These are phyloP conservation scores for Leccinum subtestaceum DNA, from an alignment of 768 basidiomycete species.

Conservation along the genomic window DNA sequence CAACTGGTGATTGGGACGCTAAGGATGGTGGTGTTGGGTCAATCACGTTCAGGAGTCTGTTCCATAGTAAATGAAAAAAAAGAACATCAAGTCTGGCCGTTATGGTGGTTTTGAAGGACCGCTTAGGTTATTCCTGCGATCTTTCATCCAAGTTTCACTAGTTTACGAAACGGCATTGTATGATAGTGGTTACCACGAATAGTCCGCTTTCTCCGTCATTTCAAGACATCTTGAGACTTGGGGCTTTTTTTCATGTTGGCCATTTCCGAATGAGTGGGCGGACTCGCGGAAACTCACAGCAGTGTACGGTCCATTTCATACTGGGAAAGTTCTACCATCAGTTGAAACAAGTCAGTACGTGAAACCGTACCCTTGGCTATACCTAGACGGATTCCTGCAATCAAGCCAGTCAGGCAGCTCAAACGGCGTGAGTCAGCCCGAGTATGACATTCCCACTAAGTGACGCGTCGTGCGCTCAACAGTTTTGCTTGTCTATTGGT, in stretches of 20 bases:
- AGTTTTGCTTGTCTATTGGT: background rate
- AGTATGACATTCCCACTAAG: background rate
- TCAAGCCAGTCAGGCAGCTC: background rate
- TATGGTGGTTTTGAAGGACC: background rate
- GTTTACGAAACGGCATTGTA: background rate
- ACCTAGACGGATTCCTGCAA: background rate
- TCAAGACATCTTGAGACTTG: background rate
- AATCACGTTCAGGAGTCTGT: background rate
- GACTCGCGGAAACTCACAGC: background rate
- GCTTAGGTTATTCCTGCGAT: background rate
- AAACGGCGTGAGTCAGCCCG: background rate
- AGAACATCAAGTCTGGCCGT: background rate
- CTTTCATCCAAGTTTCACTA: background rate
- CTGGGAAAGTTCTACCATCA: background rate
- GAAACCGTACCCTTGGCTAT: background rate
- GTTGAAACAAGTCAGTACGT: background rate
- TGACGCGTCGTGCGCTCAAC: background rate
- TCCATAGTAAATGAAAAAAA: background rate
- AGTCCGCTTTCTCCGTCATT: background rate
- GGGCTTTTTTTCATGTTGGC: background rate
- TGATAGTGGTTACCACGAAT: background rate
- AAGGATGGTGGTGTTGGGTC: slow-evolving; percentile 7
- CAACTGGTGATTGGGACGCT: background rate
- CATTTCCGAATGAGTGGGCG: background rate
- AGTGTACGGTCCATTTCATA: background rate